Conservation (phyloP, 2,329 filamentous ascomycete species). For the Cadophora malorum region DNA sequence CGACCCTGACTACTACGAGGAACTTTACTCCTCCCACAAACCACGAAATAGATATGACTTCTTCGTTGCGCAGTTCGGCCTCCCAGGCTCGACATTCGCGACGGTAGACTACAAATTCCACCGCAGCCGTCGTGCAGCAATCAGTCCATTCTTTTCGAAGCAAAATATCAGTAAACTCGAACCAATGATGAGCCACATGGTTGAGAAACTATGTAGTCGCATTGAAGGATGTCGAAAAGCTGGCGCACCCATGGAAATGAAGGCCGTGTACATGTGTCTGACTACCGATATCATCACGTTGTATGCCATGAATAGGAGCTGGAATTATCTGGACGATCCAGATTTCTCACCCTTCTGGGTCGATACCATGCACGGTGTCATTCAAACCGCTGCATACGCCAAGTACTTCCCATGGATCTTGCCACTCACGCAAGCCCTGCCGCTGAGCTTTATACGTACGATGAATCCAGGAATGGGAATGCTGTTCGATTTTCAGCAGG, state of each 20-base stretch:
- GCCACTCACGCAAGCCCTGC: slow-evolving; percentile 28
- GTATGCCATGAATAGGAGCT: too few species aligned
- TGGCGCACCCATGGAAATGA: background rate
- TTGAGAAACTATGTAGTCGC: slow-evolving; percentile 33
- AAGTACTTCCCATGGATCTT: slow-evolving; percentile 31
- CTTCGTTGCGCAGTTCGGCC: slow-evolving; percentile 29
- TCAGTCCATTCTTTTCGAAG: slow-evolving; percentile 40
- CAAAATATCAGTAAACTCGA: slow-evolving; percentile 31
- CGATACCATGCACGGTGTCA: background rate
- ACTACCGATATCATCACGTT: too few species aligned
- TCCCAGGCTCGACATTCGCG: slow-evolving; percentile 32
- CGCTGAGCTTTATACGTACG: slow-evolving; percentile 18
- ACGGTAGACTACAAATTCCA: slow-evolving; percentile 37
- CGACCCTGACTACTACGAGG: slow-evolving; percentile 36
- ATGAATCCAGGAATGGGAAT: slow-evolving; percentile 28
- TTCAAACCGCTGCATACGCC: slow-evolving; percentile 12
- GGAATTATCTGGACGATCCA: too few species aligned
- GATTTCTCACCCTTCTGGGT: background rate
- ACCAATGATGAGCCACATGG: slow-evolving; percentile 34
- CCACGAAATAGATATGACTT: slow-evolving; percentile 29
- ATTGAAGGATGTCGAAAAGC: slow-evolving; percentile 32
- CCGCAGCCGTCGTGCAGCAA: slow-evolving; percentile 33
- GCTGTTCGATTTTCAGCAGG: slow-evolving; percentile 32
- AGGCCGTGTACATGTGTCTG: background rate
- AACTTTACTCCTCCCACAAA: slow-evolving; percentile 31